Evolutionary conservation across 1,284 basidiomycete species (phyloP).

Genomic region (Coriolopsis trogii): DNA sequence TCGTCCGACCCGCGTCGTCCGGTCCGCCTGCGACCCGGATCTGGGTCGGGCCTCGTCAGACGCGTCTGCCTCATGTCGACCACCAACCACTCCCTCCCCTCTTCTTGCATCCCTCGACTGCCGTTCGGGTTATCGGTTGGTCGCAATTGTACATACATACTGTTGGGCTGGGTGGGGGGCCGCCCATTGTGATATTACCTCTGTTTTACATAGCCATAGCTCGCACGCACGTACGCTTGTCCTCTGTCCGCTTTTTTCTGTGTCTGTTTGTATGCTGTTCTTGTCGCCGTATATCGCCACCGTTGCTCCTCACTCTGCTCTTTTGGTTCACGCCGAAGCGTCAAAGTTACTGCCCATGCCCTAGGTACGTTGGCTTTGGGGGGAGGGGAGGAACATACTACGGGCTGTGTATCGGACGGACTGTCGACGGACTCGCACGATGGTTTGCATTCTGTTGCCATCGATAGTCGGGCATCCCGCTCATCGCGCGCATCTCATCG

Average conservation of each 20-base stretch:
- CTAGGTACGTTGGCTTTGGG: neutral
- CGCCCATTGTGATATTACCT: constrained; percentile 28
- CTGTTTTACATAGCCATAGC: constrained; percentile 31
- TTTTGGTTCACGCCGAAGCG: too few species aligned
- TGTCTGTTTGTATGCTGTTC: constrained; percentile 3
- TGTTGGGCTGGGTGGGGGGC: constrained; percentile 21
- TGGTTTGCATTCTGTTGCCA: constrained; percentile 2
- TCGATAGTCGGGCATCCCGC: constrained; percentile 8
- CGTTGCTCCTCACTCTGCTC: neutral
- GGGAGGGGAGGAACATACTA: neutral
- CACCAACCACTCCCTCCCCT: neutral
- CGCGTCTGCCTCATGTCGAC: too few species aligned
- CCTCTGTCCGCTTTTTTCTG: constrained; percentile 7
- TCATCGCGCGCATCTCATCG: neutral
- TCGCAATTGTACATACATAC: constrained; percentile 24
- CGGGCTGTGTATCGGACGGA: constrained; percentile 1
- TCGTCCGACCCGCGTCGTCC: too few species aligned
- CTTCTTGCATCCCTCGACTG: constrained; percentile 2
- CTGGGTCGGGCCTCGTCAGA: too few species aligned
- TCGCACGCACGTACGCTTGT: constrained; percentile 14
- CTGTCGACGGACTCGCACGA: neutral
- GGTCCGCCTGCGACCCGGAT: too few species aligned
- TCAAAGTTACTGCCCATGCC: too few species aligned
- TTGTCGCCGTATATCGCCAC: constrained; percentile 3
- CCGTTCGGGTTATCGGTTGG: constrained; percentile 17